These are phyloP conservation scores for Ceratobasidium sp. DNA, from an alignment of 1,284 basidiomycete genomes.

Conservation along the genomic window DNA sequence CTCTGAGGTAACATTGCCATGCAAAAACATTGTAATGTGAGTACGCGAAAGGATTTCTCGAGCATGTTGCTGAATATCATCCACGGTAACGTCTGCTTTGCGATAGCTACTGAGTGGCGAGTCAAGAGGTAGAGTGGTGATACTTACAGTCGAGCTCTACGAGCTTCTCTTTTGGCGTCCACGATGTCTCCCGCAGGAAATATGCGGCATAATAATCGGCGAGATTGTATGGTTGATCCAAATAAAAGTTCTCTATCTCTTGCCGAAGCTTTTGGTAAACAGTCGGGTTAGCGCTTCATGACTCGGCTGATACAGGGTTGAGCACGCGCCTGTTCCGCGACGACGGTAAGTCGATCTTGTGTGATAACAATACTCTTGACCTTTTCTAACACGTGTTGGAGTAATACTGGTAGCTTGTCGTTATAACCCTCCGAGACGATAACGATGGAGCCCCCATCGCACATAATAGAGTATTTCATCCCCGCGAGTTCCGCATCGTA, in stretches of 20 bases:
- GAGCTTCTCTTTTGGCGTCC: conserved; percentile 88
- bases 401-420: conserved; percentile 89
- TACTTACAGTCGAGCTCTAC: conserved; percentile 79
- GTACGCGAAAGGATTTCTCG: conserved; percentile 74
- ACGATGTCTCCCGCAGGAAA: conserved; percentile 77
- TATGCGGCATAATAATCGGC: conserved; percentile 85
- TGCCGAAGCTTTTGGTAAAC: conserved; percentile 67
- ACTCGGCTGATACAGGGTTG: conserved; percentile 43
- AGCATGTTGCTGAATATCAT: conserved; percentile 81
- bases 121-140: conserved; percentile 1
- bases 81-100: conserved; percentile 71
- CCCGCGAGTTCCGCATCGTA: conserved; percentile 97
- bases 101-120: not conserved
- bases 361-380: conserved; percentile 78
- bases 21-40: conserved; percentile 82
- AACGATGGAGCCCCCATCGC: conserved; percentile 76
- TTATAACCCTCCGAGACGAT: conserved; percentile 90
- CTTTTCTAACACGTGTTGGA: conserved; percentile 81
- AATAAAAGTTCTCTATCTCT: conserved; percentile 88
- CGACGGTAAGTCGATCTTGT: conserved; percentile 80
- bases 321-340: conserved; percentile 83
- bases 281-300: conserved; percentile 14
- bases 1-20: conserved; percentile 89
- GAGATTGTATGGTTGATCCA: conserved; percentile 86
- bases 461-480: conserved; percentile 80